These are phyloP conservation scores for Ganoderma multipileum DNA, from an alignment of 1,284 basidiomycete genomes.

Conservation along the genomic window DNA sequence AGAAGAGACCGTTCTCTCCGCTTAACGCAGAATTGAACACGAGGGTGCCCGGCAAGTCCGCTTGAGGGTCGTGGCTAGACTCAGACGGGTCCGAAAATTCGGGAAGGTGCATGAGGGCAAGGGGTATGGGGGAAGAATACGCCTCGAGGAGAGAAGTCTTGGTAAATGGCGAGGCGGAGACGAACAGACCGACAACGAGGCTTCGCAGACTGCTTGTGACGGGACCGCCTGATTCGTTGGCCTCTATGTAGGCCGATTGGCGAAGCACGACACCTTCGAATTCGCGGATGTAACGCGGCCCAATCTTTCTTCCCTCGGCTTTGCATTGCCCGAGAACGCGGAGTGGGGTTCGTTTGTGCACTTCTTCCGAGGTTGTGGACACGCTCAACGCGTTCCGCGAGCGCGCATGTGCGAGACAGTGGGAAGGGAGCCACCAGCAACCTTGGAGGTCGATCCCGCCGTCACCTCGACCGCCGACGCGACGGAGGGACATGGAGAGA, in stretches of 20 bases:
- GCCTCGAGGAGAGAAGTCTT: slow-evolving; percentile 70
- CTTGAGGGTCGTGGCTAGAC: background rate
- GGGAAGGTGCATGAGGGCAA: slow-evolving; percentile 81
- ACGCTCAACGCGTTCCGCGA: background rate
- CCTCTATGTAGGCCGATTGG: slow-evolving; percentile 34
- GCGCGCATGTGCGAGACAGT: slow-evolving; percentile 6
- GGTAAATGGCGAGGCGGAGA: slow-evolving; percentile 83
- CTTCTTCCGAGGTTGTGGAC: background rate
- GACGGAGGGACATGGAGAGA: slow-evolving; percentile 81
- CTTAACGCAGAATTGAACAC: slow-evolving; percentile 73
- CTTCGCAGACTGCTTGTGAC: slow-evolving; percentile 1
- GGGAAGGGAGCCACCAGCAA: slow-evolving; percentile 86
- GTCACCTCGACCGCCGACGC: slow-evolving; percentile 84
- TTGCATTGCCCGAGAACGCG: slow-evolving; percentile 93
- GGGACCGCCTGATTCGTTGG: background rate
- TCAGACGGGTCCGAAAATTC: slow-evolving; percentile 33
- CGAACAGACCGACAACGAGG: slow-evolving; percentile 71
- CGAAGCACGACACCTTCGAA: slow-evolving; percentile 83
- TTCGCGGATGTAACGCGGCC: slow-evolving; percentile 85
- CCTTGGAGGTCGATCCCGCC: slow-evolving; percentile 90
- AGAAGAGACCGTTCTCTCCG: slow-evolving; percentile 57
- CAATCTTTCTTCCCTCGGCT: slow-evolving; percentile 81
- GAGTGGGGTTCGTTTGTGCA: slow-evolving; percentile 45
- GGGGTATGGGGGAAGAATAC: slow-evolving; percentile 73
- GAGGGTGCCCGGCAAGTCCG: slow-evolving; percentile 49